Evolutionary conservation across 495 filamentous ascomycete genomes (phyloP).

Genomic region (Podospora anserina): DNA sequence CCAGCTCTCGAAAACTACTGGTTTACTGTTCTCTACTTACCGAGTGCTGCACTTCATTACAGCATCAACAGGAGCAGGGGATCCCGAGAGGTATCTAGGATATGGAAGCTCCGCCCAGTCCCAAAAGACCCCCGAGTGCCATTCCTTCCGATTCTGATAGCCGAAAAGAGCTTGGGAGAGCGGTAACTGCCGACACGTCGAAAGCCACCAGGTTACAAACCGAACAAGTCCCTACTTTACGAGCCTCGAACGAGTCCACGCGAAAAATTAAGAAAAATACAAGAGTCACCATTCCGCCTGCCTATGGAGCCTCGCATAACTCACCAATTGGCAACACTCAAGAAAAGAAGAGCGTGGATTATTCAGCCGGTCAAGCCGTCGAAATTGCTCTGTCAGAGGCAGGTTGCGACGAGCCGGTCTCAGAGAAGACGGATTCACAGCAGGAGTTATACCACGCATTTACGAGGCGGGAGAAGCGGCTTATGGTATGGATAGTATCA

Average conservation of each 20-base stretch:
- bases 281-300: background rate
- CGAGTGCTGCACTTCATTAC: too few species aligned
- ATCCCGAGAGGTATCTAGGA: too few species aligned
- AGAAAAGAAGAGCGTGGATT: background rate
- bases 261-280: too few species aligned
- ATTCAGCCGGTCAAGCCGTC: background rate
- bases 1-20: too few species aligned
- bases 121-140: background rate
- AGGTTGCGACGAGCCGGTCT: background rate
- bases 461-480: constrained; percentile 33
- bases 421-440: background rate
- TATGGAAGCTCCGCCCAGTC: background rate
- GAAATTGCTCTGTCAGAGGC: background rate
- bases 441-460: constrained; percentile 31
- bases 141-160: background rate
- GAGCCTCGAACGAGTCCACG: background rate
- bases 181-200: background rate
- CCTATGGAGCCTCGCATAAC: background rate
- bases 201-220: background rate
- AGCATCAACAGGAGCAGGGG: too few species aligned
- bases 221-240: background rate
- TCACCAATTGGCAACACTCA: background rate
- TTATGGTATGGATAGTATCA: constrained; percentile 37
- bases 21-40: too few species aligned
- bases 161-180: background rate